A percentile compares a stretch with the other conserved stretches of the same genome.
Evolutionary conservation across 139 green algal species (phyloP).

Genomic region (Chlamydomonas applanata): DNA sequence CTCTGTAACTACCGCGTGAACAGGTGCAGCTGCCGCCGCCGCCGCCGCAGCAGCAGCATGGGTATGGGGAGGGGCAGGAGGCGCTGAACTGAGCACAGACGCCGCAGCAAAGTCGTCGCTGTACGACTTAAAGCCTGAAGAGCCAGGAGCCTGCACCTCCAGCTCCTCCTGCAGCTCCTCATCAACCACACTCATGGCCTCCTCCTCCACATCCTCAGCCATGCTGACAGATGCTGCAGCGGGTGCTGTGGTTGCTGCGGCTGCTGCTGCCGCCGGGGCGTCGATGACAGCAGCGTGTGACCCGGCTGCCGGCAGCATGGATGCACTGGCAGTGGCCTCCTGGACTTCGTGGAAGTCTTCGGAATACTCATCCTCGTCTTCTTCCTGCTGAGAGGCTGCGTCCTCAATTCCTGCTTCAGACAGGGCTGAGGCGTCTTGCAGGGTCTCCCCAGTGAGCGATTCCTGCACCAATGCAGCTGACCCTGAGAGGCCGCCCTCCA

Average conservation of each 20-base stretch:
- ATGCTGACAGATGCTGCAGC: not conserved
- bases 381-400: not conserved
- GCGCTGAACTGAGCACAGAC: not conserved
- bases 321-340: not conserved
- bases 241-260: too few species aligned
- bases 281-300: too few species aligned
- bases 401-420: not conserved
- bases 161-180: slow-evolving; percentile 1
- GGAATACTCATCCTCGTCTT: slow-evolving; percentile 2
- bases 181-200: not conserved
- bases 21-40: not conserved
- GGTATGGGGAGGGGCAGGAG: not conserved
- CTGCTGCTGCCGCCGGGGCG: too few species aligned
- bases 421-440: not conserved
- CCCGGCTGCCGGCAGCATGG: too few species aligned
- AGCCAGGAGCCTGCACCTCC: not conserved
- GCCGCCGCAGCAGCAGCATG: not conserved
- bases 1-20: too few species aligned
- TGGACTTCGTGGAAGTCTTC: slow-evolving; percentile 1
- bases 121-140: not conserved
- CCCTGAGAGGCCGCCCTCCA: too few species aligned
- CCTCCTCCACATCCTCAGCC: not conserved
- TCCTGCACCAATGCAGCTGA: too few species aligned
- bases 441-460: not conserved
- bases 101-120: too few species aligned